phyloP scores from a whole-genome alignment of 371 early-diverging fungal species.

The Mortierella sp. region DNA sequence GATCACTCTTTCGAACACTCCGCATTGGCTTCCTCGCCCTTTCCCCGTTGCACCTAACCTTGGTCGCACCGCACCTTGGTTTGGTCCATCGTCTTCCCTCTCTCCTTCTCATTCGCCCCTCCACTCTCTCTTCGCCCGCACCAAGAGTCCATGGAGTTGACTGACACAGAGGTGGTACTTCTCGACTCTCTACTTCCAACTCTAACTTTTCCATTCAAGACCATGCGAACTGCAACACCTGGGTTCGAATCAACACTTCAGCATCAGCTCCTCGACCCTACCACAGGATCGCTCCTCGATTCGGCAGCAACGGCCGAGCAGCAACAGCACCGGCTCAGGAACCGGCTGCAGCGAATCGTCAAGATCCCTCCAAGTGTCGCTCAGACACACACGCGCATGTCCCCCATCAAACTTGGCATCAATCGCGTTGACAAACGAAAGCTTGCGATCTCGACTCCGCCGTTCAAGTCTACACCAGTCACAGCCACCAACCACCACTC shows the following conservation, averaged over 20 bases:
- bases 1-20: neutral
- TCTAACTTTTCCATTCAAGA: neutral
- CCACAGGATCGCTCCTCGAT: conserved; percentile 8
- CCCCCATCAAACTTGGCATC: conserved; percentile 15
- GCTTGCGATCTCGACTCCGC: conserved; percentile 8
- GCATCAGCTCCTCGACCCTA: conserved; percentile 2
- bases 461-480: neutral
- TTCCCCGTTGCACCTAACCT: neutral
- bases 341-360: conserved; percentile 27
- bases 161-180: conserved; percentile 35
- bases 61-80: conserved; percentile 1
- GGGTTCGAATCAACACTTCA: conserved; percentile 27
- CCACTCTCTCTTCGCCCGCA: neutral
- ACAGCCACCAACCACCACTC: neutral
- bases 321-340: conserved; percentile 20
- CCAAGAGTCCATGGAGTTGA: conserved; percentile 18
- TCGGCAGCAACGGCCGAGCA: neutral
- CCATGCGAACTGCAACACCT: conserved; percentile 15
- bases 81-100: conserved; percentile 1
- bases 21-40: neutral
- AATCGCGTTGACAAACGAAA: conserved; percentile 25
- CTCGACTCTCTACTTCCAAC: conserved; percentile 33
- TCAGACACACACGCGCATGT: conserved; percentile 33
- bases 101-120: neutral
- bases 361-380: conserved; percentile 27